phyloP scores from a whole-genome alignment of 768 basidiomycete species.

The Naganishia friedmannii region DNA sequence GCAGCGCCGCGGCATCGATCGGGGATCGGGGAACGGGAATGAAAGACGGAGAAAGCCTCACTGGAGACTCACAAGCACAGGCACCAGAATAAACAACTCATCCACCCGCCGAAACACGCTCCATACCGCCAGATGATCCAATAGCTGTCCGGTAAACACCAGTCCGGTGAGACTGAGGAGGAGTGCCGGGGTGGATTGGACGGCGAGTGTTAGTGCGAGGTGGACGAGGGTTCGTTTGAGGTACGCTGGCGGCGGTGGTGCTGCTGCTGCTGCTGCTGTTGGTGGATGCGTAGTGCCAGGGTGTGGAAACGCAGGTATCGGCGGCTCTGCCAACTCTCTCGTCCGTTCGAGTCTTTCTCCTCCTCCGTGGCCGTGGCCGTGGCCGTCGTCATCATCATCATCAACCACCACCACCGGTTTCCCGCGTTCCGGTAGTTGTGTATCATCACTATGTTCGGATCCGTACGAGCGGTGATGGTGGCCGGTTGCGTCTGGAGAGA shows the following conservation, averaged over 20 bases:
- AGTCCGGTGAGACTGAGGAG: constrained; percentile 77
- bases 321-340: neutral
- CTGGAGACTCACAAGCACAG: constrained; percentile 65
- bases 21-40: too few relatives aligned
- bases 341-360: too few relatives aligned
- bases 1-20: too few relatives aligned
- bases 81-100: constrained; percentile 94
- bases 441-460: neutral
- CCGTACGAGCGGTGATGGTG: constrained; percentile 19
- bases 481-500: neutral
- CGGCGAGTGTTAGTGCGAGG: constrained; percentile 15
- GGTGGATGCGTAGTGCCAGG: neutral
- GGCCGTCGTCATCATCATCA: too few relatives aligned
- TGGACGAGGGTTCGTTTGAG: neutral
- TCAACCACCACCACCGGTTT: neutral
- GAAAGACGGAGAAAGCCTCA: too few relatives aligned
- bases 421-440: neutral
- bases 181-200: constrained; percentile 80
- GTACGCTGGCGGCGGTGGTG: neutral
- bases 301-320: neutral
- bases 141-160: constrained; percentile 82
- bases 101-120: constrained; percentile 81
- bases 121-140: constrained; percentile 90
- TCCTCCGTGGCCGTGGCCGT: neutral
- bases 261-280: neutral